A percentile compares a stretch with the other conserved stretches of the same genome.
These are phyloP conservation scores for Entonaema liquescens DNA, from an alignment of 495 filamentous ascomycete genomes.

Conservation along the genomic window DNA sequence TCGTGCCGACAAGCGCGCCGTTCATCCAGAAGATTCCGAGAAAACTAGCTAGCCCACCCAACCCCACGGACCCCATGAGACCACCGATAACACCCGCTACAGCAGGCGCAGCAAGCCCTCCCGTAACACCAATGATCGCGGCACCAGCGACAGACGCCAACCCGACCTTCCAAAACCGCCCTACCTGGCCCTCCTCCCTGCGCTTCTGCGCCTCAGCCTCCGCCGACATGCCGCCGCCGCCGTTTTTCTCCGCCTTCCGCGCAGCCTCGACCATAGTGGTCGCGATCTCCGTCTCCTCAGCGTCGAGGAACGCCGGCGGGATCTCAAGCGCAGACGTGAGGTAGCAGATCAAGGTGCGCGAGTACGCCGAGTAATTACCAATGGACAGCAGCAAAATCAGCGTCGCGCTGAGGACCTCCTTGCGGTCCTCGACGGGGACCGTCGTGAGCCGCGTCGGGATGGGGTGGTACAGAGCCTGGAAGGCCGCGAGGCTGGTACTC, in stretches of 20 bases:
- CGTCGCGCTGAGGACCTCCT: slow-evolving; percentile 64
- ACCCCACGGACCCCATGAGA: slow-evolving; percentile 82
- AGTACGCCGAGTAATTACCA: slow-evolving; percentile 76
- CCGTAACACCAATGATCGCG: slow-evolving; percentile 85
- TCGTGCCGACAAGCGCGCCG: slow-evolving; percentile 79
- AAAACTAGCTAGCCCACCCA: slow-evolving; percentile 85
- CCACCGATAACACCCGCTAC: slow-evolving; percentile 90
- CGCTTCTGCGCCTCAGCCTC: slow-evolving; percentile 73
- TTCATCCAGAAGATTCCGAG: slow-evolving; percentile 84
- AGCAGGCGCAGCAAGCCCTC: slow-evolving; percentile 84
- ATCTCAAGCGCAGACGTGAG: slow-evolving; percentile 71
- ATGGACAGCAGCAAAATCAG: slow-evolving; percentile 74
- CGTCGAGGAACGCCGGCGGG: slow-evolving; percentile 64
- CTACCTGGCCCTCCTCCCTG: slow-evolving; percentile 66
- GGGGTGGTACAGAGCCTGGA: slow-evolving; percentile 55
- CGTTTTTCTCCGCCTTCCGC: slow-evolving; percentile 54
- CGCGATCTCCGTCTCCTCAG: slow-evolving; percentile 77
- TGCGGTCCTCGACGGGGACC: slow-evolving; percentile 53
- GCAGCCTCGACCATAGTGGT: slow-evolving; percentile 69
- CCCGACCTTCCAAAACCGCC: slow-evolving; percentile 85
- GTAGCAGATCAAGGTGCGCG: slow-evolving; percentile 71
- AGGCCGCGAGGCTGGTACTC: slow-evolving; percentile 38
- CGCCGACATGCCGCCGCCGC: slow-evolving; percentile 70
- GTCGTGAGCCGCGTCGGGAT: slow-evolving; percentile 55
- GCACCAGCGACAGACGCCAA: slow-evolving; percentile 88